Conservation (phyloP, 2,329 filamentous ascomycete genomes). For the Leptographium procerum region DNA sequence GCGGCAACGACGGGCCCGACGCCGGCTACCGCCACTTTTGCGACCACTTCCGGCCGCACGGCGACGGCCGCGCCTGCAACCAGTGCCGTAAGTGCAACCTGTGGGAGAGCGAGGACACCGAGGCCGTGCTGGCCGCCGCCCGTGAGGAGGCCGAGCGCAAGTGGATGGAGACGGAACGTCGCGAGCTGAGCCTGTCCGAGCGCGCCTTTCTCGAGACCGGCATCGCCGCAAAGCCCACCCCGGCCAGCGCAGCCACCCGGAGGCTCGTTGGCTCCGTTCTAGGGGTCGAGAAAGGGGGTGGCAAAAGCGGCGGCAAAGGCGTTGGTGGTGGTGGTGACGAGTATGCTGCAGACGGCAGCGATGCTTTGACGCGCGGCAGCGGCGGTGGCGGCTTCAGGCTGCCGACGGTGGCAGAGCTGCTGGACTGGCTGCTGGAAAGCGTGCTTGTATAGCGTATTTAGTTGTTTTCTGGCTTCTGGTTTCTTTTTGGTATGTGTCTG, state of each 20-base stretch:
- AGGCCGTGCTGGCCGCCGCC: conserved; percentile 55
- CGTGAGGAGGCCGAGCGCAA: conserved; percentile 59
- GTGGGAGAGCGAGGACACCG: conserved; percentile 64
- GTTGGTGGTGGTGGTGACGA: conserved; percentile 8
- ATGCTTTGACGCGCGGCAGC: too few species aligned
- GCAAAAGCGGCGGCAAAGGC: not conserved
- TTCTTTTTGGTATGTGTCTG: too few species aligned
- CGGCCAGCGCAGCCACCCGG: not conserved
- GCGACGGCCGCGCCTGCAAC: conserved; percentile 57
- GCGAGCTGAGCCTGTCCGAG: conserved; percentile 42
- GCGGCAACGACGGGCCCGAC: conserved; percentile 27
- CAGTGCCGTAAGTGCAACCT: conserved; percentile 76
- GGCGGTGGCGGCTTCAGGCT: conserved; percentile 16
- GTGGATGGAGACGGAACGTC: conserved; percentile 56
- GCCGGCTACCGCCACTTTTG: conserved; percentile 93
- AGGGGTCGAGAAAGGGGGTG: not conserved
- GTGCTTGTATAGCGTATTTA: conserved; percentile 24
- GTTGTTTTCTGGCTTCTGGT: not conserved
- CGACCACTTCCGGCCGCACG: conserved; percentile 80
- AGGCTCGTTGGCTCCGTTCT: conserved; percentile 1
- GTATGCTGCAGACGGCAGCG: too few species aligned
- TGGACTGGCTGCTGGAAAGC: conserved; percentile 33
- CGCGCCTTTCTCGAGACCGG: conserved; percentile 46
- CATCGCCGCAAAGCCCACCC: conserved; percentile 19
- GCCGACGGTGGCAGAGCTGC: conserved; percentile 30